Base-by-base conservation (phyloP, 2,329 filamentous ascomycete species). In the Drechslera avenae region DNA sequence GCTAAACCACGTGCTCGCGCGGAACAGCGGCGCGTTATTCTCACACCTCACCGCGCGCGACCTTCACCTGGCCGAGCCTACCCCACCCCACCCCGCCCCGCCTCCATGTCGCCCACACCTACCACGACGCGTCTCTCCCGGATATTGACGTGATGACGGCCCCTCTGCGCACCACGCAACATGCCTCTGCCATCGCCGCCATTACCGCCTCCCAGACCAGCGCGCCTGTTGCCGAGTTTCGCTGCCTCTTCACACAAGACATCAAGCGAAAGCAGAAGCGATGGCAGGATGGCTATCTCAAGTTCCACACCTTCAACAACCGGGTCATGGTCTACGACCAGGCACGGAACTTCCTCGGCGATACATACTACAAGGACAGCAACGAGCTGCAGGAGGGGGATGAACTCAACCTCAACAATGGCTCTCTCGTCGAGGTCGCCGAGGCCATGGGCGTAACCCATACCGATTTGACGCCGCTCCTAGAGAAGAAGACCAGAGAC, bases 221-320 rank as follows among this genome's bases (percentile, higher is more conserved):
- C 16, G 90, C 91, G 2, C 80, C 83, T 0, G 91, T 97, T 32
- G 79, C 89, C 67, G 91, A 95, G 67, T 95, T 88, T 72, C 82
- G 84, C 55, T 97, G 92, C 71, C 85, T 97, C 4, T 97, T 90
- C 74, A 95, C 91, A 2, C 85, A 90, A 68, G 92, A 97, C 68
- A 73, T 96, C 34, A 85, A 86, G 43, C 86, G 90, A 48, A 97
- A 97, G 76, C 86, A 90, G 62, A 97, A 97, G 72, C 81, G 90
- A 54, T 97, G 92, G 92, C 90, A 96, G 66, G 92, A 97, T 86
- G 92, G 93, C 30, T 86, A 86, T 43, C 83, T 97, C 54, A 89
- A 88, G 58, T 96, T 88, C 59, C 92, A 97, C 68, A 88, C 89
- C 0, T 96, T 96, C 82, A 97, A 97, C 76, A 90, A 86, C 68